Conservation (phyloP, 352 stramenopile genomes). For the Phytophthora cryptogea region DNA sequence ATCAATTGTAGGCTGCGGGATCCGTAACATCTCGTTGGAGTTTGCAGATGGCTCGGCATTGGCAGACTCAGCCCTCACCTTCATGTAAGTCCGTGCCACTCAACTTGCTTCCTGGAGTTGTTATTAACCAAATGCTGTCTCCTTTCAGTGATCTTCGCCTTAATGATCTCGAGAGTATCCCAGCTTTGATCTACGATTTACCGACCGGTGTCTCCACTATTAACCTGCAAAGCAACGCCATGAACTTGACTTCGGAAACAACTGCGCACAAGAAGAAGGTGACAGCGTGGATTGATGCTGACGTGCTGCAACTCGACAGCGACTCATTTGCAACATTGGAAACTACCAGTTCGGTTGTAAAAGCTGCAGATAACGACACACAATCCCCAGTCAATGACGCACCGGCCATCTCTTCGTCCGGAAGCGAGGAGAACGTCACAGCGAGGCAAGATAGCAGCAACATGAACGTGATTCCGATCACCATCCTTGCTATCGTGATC, state of each 20-base stretch:
- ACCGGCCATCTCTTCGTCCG: slow-evolving; percentile 1
- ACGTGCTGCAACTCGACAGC: slow-evolving; percentile 45
- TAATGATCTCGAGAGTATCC: slow-evolving; percentile 36
- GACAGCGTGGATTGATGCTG: slow-evolving; percentile 33
- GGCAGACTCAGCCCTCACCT: slow-evolving; percentile 25
- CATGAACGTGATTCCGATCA: slow-evolving; percentile 15
- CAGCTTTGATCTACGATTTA: slow-evolving; percentile 14
- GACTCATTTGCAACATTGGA: slow-evolving; percentile 4
- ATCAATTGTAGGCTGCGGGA: slow-evolving; percentile 45
- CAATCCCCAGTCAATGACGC: neutral
- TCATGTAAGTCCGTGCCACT: slow-evolving; percentile 27
- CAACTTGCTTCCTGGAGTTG: neutral
- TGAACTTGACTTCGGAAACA: slow-evolving; percentile 37
- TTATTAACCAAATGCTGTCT: neutral
- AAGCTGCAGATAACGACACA: neutral
- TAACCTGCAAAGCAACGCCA: slow-evolving; percentile 48
- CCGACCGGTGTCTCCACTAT: slow-evolving; percentile 30
- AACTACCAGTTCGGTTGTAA: slow-evolving; percentile 7
- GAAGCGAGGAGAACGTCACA: slow-evolving; percentile 13
- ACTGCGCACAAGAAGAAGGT: slow-evolving; percentile 32
- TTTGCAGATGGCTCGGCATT: slow-evolving; percentile 35
- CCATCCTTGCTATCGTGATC: slow-evolving; percentile 29
- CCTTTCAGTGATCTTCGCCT: slow-evolving; percentile 47
- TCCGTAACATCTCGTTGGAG: slow-evolving; percentile 48
- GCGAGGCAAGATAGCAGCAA: neutral